A percentile compares a stretch with the other conserved stretches of the same genome.
Conservation (phyloP, 768 basidiomycete genomes). For the Russula earlei region DNA sequence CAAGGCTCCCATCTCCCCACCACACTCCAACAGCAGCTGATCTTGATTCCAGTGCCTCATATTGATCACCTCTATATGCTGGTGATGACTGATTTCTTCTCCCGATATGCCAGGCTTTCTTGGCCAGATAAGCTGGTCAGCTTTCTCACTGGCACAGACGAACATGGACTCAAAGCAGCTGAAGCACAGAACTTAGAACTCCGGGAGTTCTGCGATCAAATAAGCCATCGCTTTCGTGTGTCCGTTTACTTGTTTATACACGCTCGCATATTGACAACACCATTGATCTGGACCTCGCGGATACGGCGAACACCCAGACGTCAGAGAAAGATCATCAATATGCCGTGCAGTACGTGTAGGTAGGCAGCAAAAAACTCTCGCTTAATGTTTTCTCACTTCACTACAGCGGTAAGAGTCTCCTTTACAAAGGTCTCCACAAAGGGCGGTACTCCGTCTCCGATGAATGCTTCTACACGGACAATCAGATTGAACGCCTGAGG, state of each 20-base stretch:
- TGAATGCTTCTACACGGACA: conserved; percentile 75
- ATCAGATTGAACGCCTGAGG: conserved; percentile 37
- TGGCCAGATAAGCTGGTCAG: conserved; percentile 44
- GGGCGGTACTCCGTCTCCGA: conserved; percentile 93
- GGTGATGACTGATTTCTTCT: conserved; percentile 71
- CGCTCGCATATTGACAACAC: not conserved
- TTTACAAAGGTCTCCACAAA: conserved; percentile 76
- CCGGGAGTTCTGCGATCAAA: conserved; percentile 56
- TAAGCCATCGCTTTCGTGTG: conserved; percentile 73
- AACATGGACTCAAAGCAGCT: conserved; percentile 85
- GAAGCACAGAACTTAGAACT: conserved; percentile 44
- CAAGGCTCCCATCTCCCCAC: too few species aligned
- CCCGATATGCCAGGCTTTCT: conserved; percentile 54
- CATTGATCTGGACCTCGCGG: conserved; percentile 40
- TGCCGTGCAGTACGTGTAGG: conserved; percentile 76
- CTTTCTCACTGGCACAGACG: conserved; percentile 80
- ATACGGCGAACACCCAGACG: conserved; percentile 61
- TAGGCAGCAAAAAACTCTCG: conserved; percentile 29
- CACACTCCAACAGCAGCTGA: not conserved
- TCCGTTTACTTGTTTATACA: conserved; percentile 15
- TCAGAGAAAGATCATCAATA: conserved; percentile 51
- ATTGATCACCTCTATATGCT: conserved; percentile 83
- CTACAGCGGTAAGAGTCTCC: conserved; percentile 49
- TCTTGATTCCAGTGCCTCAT: conserved; percentile 71
- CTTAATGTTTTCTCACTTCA: conserved; percentile 1